Evolutionary conservation across 2,329 filamentous ascomycete species (phyloP), one percentile per base, ranked within the genome.

Genomic region (Arthrobotrys iridis): DNA sequence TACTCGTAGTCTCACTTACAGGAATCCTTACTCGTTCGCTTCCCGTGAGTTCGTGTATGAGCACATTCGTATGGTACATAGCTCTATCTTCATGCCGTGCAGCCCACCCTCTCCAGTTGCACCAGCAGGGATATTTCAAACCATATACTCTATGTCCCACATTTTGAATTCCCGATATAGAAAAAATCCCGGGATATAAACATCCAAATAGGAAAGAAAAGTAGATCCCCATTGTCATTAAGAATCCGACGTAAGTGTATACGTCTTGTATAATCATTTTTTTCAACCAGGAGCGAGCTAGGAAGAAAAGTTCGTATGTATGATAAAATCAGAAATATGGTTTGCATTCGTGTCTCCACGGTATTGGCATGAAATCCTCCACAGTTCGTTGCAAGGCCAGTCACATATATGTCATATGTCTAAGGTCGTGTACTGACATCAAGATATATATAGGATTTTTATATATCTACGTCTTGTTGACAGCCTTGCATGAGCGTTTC

Each of bases 321-420:
- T 45, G 45, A 55, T 37, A 55, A 22, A 55, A 37, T 55, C 28
- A 55, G 20, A 22, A n/a, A 55, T 11, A 13, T 35, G 46, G 4
- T 20, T 52, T 52, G 46, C 8, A 59, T 43, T 71, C 66, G 66
- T 71, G 66, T 71, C 66, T 64, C 13, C 46, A 63, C 37, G 28
- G 58, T 50, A 71, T 71, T 71, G 58, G 58, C 28, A 62, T 46
- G 35, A 22, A 45, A 46, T 22, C 10, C 20, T 1, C 52, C 13
- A 8, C 11, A 4, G 2, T 11, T 20, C 11, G 18, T 52, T 35
- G 46, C 46, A 52, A 52, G 46, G 46, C 46, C 46, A 33, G 46
- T 52, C 46, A 28, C 46, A 20, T 48, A 48, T 52, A 33, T 52
- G 46, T 52, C 46, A 52, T 33, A 7, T 52, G 46, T 52, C 46